Base-by-base conservation (phyloP, 1,139 yeast genomes). In the Cylindricascospora bacillispora region DNA sequence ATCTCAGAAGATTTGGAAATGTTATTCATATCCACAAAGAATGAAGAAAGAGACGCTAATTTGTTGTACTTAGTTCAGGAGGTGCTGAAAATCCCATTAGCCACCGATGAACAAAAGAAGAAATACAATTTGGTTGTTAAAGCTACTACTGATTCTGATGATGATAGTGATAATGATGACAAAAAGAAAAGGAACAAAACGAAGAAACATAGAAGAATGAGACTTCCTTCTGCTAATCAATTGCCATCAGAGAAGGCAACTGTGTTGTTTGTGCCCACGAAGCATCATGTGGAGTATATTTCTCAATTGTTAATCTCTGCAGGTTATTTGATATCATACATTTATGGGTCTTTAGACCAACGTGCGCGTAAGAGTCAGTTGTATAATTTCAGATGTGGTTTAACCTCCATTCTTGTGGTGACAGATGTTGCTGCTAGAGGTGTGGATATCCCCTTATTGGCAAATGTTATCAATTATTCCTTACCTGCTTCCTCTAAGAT, bases 401-500 rank as follows among this genome's bases (percentile, higher is more conserved):
- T 80, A 31, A 75, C 95, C 3, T 72, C 81, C 22, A 56, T 89
- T 12, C 57, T 89, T 54, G 95, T 89, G 6, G 98, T 92, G 33
- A 89, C 99, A 1, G 99, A 89, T 62, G 97, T 89, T 39, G 98
- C 98, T 17, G 98, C 98, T 4, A 80, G 98, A 65, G 99, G 99
- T 76, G 86, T 89, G 41, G 99, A 92, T 72, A 83, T 89, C 42
- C 99, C 99, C 0, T 75, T 89, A 36, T 68, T 89, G 51, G 95
- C 97, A 10, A 86, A 89, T 49, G 98, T 89, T 30, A 67, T 89
- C 45, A 92, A 89, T 55, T 86, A 73, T 54, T 74, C 94, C 1
- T 63, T 89, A 35, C 98, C 99, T 4, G 78, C 86, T 1, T 78
- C 93, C 2, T 85, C 95, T 4, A 89, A 92, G 54, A 80, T 86